Conservation (phyloP, 169 alveolate genomes). For the Perkinsus chesapeaki region DNA sequence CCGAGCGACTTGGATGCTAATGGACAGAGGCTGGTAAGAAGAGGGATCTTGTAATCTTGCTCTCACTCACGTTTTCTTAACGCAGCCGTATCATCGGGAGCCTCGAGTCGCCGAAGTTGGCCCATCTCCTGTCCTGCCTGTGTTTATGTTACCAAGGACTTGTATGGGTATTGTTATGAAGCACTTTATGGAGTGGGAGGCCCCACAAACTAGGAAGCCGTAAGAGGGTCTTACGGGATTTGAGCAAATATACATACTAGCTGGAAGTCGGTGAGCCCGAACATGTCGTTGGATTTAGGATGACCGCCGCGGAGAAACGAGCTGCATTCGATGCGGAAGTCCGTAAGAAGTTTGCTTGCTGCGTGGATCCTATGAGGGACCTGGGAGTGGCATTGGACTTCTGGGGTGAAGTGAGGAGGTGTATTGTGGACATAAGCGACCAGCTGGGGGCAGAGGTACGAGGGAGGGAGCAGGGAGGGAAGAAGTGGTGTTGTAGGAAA, state of each 20-base stretch:
- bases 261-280: no score
- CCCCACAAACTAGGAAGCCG: not conserved
- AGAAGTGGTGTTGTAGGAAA: not conserved
- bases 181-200: not conserved
- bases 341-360: not conserved
- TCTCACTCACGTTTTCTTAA: not conserved
- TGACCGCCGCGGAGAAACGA: not conserved
- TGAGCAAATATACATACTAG: no score
- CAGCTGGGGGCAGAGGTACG: conserved; percentile 9
- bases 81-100: not conserved
- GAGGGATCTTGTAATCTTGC: not conserved
- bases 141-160: not conserved
- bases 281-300: not conserved
- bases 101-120: not conserved
- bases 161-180: not conserved
- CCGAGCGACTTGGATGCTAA: not conserved
- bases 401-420: not conserved
- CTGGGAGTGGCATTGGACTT: not conserved
- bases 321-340: not conserved
- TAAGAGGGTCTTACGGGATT: no score
- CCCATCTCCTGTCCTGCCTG: not conserved
- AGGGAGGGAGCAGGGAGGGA: not conserved
- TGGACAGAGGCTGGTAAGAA: not conserved
- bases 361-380: not conserved
- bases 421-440: not conserved